Conservation (phyloP, 306 rosid species). For the Prunus davidiana region DNA sequence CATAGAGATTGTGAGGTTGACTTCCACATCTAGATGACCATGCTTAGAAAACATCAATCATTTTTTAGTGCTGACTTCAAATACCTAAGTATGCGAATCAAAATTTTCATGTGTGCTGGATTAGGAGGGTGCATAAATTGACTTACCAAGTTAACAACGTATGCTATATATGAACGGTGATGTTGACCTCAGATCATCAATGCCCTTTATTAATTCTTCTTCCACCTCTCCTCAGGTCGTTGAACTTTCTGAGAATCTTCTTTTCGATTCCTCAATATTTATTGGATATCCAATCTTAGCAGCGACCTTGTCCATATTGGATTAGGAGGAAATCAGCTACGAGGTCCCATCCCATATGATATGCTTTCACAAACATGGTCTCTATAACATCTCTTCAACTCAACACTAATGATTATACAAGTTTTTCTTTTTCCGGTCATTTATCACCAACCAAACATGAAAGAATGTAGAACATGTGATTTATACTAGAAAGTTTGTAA, state of each 20-base stretch:
- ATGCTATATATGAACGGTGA: not conserved
- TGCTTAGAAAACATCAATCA: too few relatives aligned
- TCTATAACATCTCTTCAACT: conserved; percentile 21
- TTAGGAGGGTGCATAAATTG: too few relatives aligned
- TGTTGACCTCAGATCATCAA: not conserved
- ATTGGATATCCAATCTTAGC: conserved; percentile 15
- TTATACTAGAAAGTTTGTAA: too few relatives aligned
- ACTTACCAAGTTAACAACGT: too few relatives aligned
- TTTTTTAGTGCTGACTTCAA: too few relatives aligned
- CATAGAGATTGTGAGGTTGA: not conserved
- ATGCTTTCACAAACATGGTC: conserved; percentile 12
- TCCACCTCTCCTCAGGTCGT: conserved; percentile 7
- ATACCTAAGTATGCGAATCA: too few relatives aligned
- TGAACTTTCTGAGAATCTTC: not conserved
- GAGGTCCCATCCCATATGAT: conserved; percentile 21
- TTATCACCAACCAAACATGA: not conserved
- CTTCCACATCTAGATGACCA: too few relatives aligned
- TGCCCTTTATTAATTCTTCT: not conserved
- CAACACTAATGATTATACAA: not conserved
- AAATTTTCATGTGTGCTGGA: too few relatives aligned
- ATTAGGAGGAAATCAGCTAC: not conserved
- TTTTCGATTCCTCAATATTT: conserved; percentile 1
- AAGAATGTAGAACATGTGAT: not conserved
- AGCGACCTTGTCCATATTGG: not conserved
- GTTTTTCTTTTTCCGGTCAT: not conserved